Conservation (phyloP, 2,329 filamentous ascomycete genomes). For the Trichophyton rubrum region DNA sequence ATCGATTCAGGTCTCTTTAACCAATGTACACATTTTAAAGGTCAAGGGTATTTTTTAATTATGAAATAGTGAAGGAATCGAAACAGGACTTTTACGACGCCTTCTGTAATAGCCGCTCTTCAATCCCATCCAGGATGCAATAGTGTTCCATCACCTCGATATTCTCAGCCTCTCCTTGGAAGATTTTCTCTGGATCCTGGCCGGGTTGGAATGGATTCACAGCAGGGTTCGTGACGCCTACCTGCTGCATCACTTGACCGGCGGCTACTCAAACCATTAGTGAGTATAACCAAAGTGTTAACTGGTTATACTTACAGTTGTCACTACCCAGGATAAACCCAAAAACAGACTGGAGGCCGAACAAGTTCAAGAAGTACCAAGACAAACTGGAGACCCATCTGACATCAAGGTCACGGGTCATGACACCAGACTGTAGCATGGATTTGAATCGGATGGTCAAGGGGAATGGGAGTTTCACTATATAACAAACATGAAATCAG, state of each 20-base stretch:
- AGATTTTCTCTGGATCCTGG: constrained; percentile 91
- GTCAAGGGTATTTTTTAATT: neutral
- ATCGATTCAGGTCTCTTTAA: neutral
- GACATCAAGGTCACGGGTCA: constrained; percentile 90
- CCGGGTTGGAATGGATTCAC: constrained; percentile 76
- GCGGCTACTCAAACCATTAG: constrained; percentile 48
- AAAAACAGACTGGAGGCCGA: constrained; percentile 92
- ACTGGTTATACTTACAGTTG: constrained; percentile 55
- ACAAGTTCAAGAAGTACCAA: constrained; percentile 97
- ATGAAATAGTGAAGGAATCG: neutral
- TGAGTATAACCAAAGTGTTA: neutral
- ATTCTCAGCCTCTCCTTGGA: constrained; percentile 85
- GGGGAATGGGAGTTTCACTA: constrained; percentile 93
- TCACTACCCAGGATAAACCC: constrained; percentile 93
- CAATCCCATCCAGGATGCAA: constrained; percentile 78
- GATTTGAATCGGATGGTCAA: constrained; percentile 98
- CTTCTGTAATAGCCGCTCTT: constrained; percentile 61
- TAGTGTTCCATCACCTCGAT: constrained; percentile 88
- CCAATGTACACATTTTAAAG: neutral
- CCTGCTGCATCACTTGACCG: constrained; percentile 81
- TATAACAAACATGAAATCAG: constrained; percentile 8
- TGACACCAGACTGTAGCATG: constrained; percentile 95
- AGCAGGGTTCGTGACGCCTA: constrained; percentile 60
- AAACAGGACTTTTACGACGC: constrained; percentile 5
- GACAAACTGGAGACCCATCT: constrained; percentile 97